Evolutionary conservation across 1,284 basidiomycete genomes (phyloP).

Genomic region (Psilocybe mexicana): DNA sequence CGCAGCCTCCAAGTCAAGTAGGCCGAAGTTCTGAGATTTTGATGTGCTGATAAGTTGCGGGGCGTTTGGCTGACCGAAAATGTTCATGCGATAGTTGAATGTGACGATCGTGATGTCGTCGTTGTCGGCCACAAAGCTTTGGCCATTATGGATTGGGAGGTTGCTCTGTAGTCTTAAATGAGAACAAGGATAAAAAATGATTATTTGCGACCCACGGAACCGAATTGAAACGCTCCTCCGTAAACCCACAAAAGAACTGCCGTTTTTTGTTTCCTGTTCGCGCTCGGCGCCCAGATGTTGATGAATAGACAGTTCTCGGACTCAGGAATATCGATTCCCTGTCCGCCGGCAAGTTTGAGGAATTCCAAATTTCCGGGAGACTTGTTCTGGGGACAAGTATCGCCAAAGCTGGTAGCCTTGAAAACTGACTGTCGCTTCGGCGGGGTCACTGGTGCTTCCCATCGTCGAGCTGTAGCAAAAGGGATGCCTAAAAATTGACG

Average conservation of each 20-base stretch:
- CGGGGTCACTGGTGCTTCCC: conserved; percentile 30
- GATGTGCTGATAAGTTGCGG: conserved; percentile 30
- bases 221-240: conserved; percentile 35
- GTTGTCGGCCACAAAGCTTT: conserved; percentile 33
- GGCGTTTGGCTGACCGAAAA: conserved; percentile 36
- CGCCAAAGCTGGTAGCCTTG: conserved; percentile 29
- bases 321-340: conserved; percentile 23
- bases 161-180: conserved; percentile 27
- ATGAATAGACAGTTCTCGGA: conserved; percentile 33
- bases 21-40: conserved; percentile 34
- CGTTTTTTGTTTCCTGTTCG: conserved; percentile 31
- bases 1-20: conserved; percentile 33
- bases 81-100: conserved; percentile 38
- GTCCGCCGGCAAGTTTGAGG: conserved; percentile 25
- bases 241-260: conserved; percentile 39
- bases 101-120: conserved; percentile 36
- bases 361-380: conserved; percentile 24
- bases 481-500: conserved; percentile 38
- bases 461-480: conserved; percentile 33
- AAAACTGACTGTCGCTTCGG: conserved; percentile 23
- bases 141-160: conserved; percentile 28
- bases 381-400: conserved; percentile 31
- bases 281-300: conserved; percentile 36
- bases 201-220: conserved; percentile 27
- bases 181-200: not conserved